Base-by-base conservation (phyloP, 345 rosid genomes). In the Dipteronia dyeriana region DNA sequence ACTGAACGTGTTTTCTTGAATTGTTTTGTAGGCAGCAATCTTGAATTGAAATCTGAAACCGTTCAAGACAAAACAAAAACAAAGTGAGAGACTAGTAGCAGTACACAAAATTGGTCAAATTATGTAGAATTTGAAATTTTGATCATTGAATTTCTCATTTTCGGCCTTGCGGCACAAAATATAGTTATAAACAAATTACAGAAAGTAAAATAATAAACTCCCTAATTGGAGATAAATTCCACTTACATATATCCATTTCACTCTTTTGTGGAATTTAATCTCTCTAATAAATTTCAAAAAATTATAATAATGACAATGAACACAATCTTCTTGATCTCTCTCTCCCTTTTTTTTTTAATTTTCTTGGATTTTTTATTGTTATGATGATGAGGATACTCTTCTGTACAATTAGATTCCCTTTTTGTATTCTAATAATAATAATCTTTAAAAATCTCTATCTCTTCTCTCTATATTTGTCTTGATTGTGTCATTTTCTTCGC, bases 401-500 rank as follows among this genome's bases (percentile, higher is more conserved):
- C 73, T 85, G 83, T 79, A 83, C 86, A 83, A 25, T 79, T 74
- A 63, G 31, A 19, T 66, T 67, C 49, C 70, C 26, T 47, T 75
- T 38, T 12, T 16, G 53, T 62, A 45, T 66, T 34, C 38, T 34
- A 7, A 41, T 59, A 66, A 59, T 68, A 66, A 72, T 69, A 66
- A 76, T 69, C 53, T 25, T 25, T 29, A 63, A 19, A 73, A 45
- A 8, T 25, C 17, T 20, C 29, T 34, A 31, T 64, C 74, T 60
- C 49, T 49, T 69, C 74, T 66, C 39, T 53, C 5, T 14, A 53
- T 16, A 4, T 16, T 14, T 14, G 57, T 16, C 57, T 53, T 53
- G n/a, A 3, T 53, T 16, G 57, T n/a, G 7, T 16, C 57, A 13
- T 49, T 41, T 41, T 41, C 45, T 41, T 41, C 45, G 11, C 49